Base-by-base conservation (phyloP, 2,329 filamentous ascomycete species). In the Metarhizium anisopliae region DNA sequence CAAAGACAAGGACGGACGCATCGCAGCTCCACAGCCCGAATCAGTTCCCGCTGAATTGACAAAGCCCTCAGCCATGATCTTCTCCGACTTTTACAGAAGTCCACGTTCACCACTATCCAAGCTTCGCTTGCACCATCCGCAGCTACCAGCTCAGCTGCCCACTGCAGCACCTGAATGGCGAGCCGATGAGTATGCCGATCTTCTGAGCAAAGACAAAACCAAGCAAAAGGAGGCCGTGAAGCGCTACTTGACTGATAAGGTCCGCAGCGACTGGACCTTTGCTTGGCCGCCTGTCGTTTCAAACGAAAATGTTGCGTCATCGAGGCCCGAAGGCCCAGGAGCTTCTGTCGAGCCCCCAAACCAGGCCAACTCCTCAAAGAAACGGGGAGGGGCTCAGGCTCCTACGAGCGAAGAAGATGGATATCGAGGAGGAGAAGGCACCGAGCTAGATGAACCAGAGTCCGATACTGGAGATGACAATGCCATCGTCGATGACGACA, bases 151-250 rank as follows among this genome's bases (percentile, higher is more conserved):
- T 47, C 59, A 66, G 63, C 61, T 67, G 62, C 59, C 67, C 58
- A 58, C 63, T 55, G 54, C 57, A 55, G 60, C 64, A 58, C 66
- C 64, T 55, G 67, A 67, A 49, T 73, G 71, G 71, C 63, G 64
- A n/a, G 66, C 70, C 47, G 73, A 83, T 62, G 80, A 83, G 62
- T 79, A 85, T 58, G 75, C 80, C 20, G 83, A 86, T 63, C 73
- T 86, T 6, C 68, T 83, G 52, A 84, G 80, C 66, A 79, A 75
- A 63, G 83, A 86, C 65, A 85, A 85, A 66, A 59, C 68, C 30
- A 83, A 79, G 69, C 81, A 84, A 61, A 86, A 85, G 64, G 80
- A 83, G 45, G 83, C 83, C 13, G 78, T 86, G 40, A 80, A 74
- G 63, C 77, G 73, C 52, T 80, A 79, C 60, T 69, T 87, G 1